Conservation (phyloP, 345 rosid genomes). For the Syzygium oleosum region DNA sequence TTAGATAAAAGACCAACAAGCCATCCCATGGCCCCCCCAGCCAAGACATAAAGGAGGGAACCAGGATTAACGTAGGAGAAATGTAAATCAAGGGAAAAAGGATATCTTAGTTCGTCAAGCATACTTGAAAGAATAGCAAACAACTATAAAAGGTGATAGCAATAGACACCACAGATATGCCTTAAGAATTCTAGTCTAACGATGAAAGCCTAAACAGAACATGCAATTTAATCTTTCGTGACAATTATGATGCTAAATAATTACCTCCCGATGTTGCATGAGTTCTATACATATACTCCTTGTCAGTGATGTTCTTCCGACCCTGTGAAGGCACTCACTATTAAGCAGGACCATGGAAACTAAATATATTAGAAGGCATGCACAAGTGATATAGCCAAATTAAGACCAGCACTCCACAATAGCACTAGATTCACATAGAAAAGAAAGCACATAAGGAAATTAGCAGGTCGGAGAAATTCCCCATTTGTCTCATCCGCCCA, state of each 20-base stretch:
- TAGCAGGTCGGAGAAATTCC: neutral
- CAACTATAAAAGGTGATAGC: neutral
- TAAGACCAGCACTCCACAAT: neutral
- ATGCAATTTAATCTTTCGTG: neutral
- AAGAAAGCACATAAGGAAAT: neutral
- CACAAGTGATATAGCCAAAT: neutral
- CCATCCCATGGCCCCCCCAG: neutral
- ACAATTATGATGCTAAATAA: neutral
- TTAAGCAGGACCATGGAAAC: neutral
- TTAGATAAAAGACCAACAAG: neutral
- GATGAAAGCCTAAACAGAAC: neutral
- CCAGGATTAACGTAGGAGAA: neutral
- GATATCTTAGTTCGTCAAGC: neutral
- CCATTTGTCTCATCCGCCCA: neutral
- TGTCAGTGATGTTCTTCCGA: conserved; percentile 11
- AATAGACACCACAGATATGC: neutral
- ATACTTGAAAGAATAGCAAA: neutral
- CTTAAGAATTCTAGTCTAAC: neutral
- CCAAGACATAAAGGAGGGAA: neutral
- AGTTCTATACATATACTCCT: conserved; percentile 17
- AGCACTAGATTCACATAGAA: neutral
- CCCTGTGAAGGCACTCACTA: conserved; percentile 21
- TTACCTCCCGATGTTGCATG: conserved; percentile 35
- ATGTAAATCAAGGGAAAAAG: neutral
- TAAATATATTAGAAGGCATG: neutral